Base-by-base conservation (phyloP, 2,329 filamentous ascomycete genomes). In the Acrocalymma vagum region DNA sequence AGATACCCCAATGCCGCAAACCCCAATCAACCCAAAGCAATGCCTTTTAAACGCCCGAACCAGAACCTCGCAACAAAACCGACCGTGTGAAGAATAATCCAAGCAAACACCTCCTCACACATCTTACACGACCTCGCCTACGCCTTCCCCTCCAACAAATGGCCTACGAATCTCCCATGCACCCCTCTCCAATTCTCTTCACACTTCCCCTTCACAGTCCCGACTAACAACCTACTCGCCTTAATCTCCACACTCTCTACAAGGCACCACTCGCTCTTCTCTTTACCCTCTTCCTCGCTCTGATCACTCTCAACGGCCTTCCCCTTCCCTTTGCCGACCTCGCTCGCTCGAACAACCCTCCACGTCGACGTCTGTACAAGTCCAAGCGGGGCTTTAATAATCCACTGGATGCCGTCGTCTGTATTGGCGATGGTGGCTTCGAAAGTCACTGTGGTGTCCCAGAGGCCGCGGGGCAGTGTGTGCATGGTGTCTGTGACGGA, bases 401-500 rank as follows among this genome's bases (percentile, higher is more conserved):
- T 37, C 67, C 65, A 69, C 17, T 59, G 42, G 0, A 69, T 51
- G 4, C 67, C 65, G 29, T 69, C 58, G 1, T 62, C 59, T 3
- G 54, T 57, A 21, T 70, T 48, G 1, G 65, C 70, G 11, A 70
- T 67, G 8, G 62, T 47, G 1, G 58, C 52, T 30, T 67, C 60
- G 25, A 69, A 70, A 4, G 55, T 59, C 2, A 70, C 65, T 0
- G 62, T 68, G 1, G 64, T 60, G 42, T 63, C 65, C 65, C 66
- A 70, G 2, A 70, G 57, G 0, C 67, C 66, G 11, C 58, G 58
- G 5, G 58, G 67, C 3, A 70, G 55, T 2, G 65, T 58, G 34
- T 67, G 63, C 63, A 70, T 67, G 40, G 63, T 51, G 46, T 70
- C 66, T 3, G 66, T 70, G 4, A 70, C 58, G 42, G 63, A 62